Conservation (phyloP, 2,329 filamentous ascomycete species). For the Thielaviopsis euricoi region DNA sequence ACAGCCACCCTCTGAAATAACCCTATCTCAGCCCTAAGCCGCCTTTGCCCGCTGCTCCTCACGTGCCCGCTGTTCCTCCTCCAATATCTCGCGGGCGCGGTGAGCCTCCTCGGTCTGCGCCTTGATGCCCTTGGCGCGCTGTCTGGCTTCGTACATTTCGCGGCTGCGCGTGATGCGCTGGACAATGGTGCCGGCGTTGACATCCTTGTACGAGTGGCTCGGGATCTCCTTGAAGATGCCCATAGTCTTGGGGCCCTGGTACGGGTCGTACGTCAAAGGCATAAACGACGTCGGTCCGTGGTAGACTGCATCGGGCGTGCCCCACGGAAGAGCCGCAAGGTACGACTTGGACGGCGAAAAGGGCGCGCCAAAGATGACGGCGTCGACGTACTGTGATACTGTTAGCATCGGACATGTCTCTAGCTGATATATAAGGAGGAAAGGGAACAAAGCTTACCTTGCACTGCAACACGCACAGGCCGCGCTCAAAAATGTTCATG, state of each 20-base stretch:
- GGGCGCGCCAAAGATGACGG: conserved; percentile 77
- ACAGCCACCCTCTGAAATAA: neutral
- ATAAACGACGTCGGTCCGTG: conserved; percentile 94
- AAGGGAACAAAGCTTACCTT: conserved; percentile 38
- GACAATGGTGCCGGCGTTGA: conserved; percentile 88
- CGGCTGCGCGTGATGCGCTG: conserved; percentile 75
- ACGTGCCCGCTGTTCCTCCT: conserved; percentile 37
- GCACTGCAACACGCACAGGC: conserved; percentile 89
- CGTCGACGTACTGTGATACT: conserved; percentile 56
- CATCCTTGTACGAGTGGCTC: conserved; percentile 62
- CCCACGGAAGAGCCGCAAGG: conserved; percentile 56
- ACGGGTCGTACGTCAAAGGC: conserved; percentile 63
- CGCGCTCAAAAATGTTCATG: conserved; percentile 97
- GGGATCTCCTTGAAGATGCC: conserved; percentile 71
- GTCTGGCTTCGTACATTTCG: conserved; percentile 77
- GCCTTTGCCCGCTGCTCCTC: conserved; percentile 23
- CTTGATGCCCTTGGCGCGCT: conserved; percentile 81
- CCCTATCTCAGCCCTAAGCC: neutral
- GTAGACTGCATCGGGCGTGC: conserved; percentile 66
- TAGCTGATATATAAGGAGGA: neutral
- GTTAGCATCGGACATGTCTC: neutral
- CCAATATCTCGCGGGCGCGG: conserved; percentile 42
- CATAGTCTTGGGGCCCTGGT: conserved; percentile 63
- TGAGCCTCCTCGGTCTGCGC: conserved; percentile 55
- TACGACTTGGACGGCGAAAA: conserved; percentile 72